phyloP scores from a whole-genome alignment of 73 alveolate genomes.

The Durusdinium trenchii region DNA sequence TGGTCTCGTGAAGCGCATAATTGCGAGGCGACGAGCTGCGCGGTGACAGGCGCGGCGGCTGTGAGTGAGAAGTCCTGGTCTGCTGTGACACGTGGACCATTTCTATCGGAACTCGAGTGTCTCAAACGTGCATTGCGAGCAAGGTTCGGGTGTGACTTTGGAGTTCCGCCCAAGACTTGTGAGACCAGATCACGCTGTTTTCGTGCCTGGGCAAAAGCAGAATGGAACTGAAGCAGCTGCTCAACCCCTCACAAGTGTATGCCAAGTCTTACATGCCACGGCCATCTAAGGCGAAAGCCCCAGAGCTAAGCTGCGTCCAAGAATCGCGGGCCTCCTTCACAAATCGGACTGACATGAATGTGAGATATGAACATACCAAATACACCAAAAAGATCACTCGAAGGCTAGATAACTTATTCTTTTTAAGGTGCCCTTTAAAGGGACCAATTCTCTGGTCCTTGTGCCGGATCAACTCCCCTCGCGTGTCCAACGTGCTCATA shows the following conservation, averaged over 20 bases:
- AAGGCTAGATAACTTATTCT: too few species aligned
- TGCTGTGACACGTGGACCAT: background rate
- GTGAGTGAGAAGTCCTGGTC: background rate
- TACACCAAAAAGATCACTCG: too few species aligned
- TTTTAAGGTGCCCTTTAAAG: too few species aligned
- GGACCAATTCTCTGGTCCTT: too few species aligned
- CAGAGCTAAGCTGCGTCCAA: constrained; percentile 72
- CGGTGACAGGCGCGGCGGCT: constrained; percentile 42
- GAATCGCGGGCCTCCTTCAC: constrained; percentile 68
- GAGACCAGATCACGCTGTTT: constrained; percentile 66
- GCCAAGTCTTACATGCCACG: background rate
- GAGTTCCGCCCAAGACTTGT: constrained; percentile 80
- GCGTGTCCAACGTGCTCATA: constrained; percentile 76
- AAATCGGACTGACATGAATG: too few species aligned
- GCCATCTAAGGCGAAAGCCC: background rate
- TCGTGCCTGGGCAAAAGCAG: constrained; percentile 5
- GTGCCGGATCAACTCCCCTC: constrained; percentile 70
- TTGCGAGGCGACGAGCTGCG: constrained; percentile 69
- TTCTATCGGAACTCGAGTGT: background rate
- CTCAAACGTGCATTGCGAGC: too few species aligned
- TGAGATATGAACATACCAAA: too few species aligned
- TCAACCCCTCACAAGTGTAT: background rate
- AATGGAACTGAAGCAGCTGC: background rate
- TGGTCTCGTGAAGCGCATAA: constrained; percentile 57
- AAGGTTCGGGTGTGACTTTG: constrained; percentile 28